Evolutionary conservation across 345 rosid species (phyloP), one percentile per base, ranked within the genome.

Genomic region (Gossypium thurberi): DNA sequence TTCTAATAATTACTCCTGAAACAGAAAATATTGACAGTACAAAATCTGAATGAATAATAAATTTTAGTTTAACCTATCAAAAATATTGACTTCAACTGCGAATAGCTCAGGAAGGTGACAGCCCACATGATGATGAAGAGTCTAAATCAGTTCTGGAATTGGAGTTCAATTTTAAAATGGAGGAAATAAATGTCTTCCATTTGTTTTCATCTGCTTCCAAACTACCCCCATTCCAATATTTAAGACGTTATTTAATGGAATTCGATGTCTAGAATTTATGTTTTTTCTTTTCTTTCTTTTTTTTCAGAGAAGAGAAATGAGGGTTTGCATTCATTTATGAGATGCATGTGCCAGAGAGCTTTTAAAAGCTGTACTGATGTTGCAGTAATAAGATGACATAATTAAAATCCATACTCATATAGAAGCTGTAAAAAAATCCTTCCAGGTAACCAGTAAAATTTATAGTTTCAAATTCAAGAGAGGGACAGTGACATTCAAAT

Each of bases 331-430:
- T 47, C 80, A 82, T 84, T 86, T 78, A 86, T 84, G 80, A 79
- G 69, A 23, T 47, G 77, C 85, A 82, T 84, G 81, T 86, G 86
- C 56, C 78, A 55, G n/a, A 65, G 63, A 47, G 83, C 87, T 69
- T 74, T 58, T 72, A 55, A 86, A 55, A 52, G 80, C 80, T 72
- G 73, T 14, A 26, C 78, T 71, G 75, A 74, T 65, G 52, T 71
- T 79, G 78, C 84, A 65, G 80, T 12, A 69, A 47, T 14, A 44
- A 74, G 53, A 48, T 75, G 40, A 75, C 62, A 74, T 42, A 71
- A 70, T 52, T 44, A 17, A 72, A 15, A 18, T 55, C 48, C 53
- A 59, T 18, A 26, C 44, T 69, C 58, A 69, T 67, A 26, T 50
- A 58, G 46, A 75, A 50, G 57, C 28, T 28, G 69, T 42, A 33